A percentile compares a stretch with the other conserved stretches of the same genome.
phyloP scores from a whole-genome alignment of 2,329 filamentous ascomycete species.

The Xylariales sp. region DNA sequence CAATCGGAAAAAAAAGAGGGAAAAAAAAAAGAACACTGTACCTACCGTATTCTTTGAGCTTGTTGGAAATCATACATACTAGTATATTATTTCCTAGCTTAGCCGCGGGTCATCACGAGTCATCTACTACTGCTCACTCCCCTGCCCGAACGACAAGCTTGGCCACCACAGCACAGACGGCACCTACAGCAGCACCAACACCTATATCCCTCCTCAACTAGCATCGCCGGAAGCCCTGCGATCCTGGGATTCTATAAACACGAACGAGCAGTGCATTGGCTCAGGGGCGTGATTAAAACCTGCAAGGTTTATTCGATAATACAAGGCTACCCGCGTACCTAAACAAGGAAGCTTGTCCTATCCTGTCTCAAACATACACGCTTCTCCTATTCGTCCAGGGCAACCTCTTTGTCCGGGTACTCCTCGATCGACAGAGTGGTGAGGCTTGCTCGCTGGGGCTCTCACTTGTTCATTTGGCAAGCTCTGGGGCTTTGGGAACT shows the following conservation, averaged over 20 bases:
- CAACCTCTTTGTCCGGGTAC: conserved; percentile 18
- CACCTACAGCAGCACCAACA: background rate
- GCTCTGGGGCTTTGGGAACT: background rate
- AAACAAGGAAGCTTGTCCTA: background rate
- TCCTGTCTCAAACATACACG: conserved; percentile 3
- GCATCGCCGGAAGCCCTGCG: background rate
- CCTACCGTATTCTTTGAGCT: background rate
- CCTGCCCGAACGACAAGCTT: conserved; percentile 6
- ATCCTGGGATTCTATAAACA: background rate
- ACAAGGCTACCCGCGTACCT: background rate
- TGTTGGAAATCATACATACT: background rate
- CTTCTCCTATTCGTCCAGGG: background rate
- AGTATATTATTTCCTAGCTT: background rate
- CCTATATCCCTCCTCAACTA: conserved; percentile 6
- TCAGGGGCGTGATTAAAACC: background rate
- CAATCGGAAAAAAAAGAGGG: background rate
- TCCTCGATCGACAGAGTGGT: background rate
- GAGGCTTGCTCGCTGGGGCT: background rate
- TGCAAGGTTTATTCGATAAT: background rate
- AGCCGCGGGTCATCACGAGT: conserved; percentile 2
- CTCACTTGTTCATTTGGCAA: background rate
- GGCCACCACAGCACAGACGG: background rate
- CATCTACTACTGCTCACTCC: conserved; percentile 4
- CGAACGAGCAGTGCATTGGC: background rate
- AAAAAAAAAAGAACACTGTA: background rate